Base-by-base conservation (phyloP, 2,329 filamentous ascomycete genomes). In the Alternaria conjuncta region DNA sequence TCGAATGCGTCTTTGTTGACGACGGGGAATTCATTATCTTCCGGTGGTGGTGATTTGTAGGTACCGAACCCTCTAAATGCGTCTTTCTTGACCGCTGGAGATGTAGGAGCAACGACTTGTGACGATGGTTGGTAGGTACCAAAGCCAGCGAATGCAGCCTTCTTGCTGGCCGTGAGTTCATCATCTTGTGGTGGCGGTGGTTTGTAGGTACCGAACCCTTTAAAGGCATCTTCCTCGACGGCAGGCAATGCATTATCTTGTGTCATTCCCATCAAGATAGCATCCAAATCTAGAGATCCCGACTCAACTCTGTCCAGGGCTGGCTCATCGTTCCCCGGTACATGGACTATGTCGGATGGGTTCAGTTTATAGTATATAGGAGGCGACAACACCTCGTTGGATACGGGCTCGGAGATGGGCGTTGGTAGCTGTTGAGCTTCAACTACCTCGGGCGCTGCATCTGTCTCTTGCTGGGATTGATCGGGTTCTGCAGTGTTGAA, bases 141-240 rank as follows among this genome's bases (percentile, higher is more conserved):
- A 20, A 36, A n/a, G 1, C 20, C 13, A 10, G 10, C 3, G 11
- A 41, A 3, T 53, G 3, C 1, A 9, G 13, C 15, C 7, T 25
- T 28, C 1, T 36, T 21, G 20, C 13, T 9, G 1, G 13, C 9
- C 11, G 13, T 5, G 7, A 10, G 7, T 10, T 36, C 20, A 6
- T 18, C 5, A 2, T 11, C 13, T 53, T 41, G 49, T 1, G 20
- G 20, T 9, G 30, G 0, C 2, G 13, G 28, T 15, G 13, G 4
- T 53, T 21, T 9, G 30, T 18, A 20, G 11, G 21, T 53, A 5
- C 20, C 28, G 30, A 36, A 11, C 3, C 4, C 9, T 15, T 30
- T 3, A 0, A 5, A 1, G n/a, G 1, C 4, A 9, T 10, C 20
- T 13, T 23, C 20, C 10, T 53, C 13, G 13, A 3, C 8, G 5